Percentiles rank a stretch among this genome's conserved stretches.
phyloP scores from a whole-genome alignment of 2,329 filamentous ascomycete species.

The Pseudopyricularia cyperi region DNA sequence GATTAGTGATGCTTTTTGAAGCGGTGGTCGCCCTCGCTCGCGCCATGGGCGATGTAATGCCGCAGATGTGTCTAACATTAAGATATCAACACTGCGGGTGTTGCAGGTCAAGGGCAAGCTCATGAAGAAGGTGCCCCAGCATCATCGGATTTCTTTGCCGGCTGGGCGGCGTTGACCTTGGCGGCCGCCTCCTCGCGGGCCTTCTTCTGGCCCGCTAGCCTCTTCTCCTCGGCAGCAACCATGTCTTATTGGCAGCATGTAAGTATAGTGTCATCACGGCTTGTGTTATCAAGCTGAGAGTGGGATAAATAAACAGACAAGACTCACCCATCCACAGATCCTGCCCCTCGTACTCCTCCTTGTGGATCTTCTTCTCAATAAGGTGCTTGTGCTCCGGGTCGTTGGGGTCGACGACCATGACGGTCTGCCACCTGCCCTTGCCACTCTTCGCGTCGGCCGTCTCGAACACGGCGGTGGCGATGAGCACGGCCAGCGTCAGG shows the following conservation, averaged over 20 bases:
- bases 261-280: not conserved
- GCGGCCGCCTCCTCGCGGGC: conserved; percentile 13
- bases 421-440: conserved; percentile 69
- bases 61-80: too few relatives aligned
- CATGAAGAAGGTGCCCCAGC: not conserved
- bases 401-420: conserved; percentile 66
- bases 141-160: not conserved
- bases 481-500: conserved; percentile 70
- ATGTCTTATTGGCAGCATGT: conserved; percentile 44
- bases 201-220: conserved; percentile 29
- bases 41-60: too few relatives aligned
- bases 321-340: conserved; percentile 80
- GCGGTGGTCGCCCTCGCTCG: too few relatives aligned
- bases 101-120: not conserved
- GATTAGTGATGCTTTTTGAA: too few relatives aligned
- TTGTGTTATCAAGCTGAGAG: not conserved
- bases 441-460: conserved; percentile 62
- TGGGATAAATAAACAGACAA: not conserved
- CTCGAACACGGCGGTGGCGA: conserved; percentile 76
- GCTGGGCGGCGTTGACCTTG: not conserved
- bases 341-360: conserved; percentile 76
- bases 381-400: conserved; percentile 73
- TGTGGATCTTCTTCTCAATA: conserved; percentile 78
- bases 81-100: too few relatives aligned
- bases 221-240: conserved; percentile 66